phyloP scores from a whole-genome alignment of 768 basidiomycete genomes.

The Russula earlei region DNA sequence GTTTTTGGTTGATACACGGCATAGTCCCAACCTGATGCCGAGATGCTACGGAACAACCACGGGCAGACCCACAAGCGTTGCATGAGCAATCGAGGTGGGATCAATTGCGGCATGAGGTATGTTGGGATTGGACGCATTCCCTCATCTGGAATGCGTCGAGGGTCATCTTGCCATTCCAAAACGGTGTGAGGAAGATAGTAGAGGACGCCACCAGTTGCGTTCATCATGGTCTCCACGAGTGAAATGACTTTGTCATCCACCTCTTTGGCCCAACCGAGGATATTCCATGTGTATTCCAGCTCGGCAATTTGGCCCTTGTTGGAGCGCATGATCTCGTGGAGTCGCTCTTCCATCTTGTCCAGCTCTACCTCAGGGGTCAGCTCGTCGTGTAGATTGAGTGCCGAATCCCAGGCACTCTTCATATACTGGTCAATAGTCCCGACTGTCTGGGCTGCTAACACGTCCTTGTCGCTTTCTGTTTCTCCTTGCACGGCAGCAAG shows the following conservation, averaged over 20 bases:
- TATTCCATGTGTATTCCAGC: constrained; percentile 10
- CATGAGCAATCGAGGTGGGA: constrained; percentile 5
- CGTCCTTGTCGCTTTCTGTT: neutral
- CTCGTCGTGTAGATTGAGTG: neutral
- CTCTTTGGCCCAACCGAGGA: constrained; percentile 11
- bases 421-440: constrained; percentile 7
- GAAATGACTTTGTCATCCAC: constrained; percentile 1
- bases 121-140: neutral
- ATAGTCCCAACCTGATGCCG: neutral
- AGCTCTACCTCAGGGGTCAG: constrained; percentile 1
- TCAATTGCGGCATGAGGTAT: constrained; percentile 8
- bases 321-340: neutral
- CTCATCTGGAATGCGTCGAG: neutral
- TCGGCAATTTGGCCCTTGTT: neutral
- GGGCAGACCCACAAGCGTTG: constrained; percentile 8
- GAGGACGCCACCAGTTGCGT: constrained; percentile 6
- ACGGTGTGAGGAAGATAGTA: constrained; percentile 5
- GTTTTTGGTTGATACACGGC: neutral
- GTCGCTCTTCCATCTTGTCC: constrained; percentile 9
- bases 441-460: constrained; percentile 1
- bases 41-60: constrained; percentile 3
- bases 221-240: neutral
- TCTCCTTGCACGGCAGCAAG: constrained; percentile 4
- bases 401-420: constrained; percentile 6
- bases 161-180: neutral